Evolutionary conservation across 73 alveolate genomes (phyloP).

Genomic region (Urostyla sp.): DNA sequence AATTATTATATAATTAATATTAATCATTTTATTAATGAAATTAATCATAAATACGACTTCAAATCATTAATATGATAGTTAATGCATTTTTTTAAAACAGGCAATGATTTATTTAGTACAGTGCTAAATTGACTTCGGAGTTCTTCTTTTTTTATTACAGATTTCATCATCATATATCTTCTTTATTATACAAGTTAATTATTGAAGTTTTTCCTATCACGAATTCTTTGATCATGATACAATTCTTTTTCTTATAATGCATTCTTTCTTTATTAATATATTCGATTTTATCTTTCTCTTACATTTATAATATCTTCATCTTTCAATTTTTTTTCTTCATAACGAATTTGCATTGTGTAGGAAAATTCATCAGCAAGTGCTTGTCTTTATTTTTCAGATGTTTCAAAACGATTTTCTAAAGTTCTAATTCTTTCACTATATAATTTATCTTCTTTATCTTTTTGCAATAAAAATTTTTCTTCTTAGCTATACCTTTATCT

Average conservation of each 20-base stretch:
- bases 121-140: neutral
- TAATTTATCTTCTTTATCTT: neutral
- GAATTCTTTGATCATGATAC: neutral
- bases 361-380: neutral
- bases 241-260: neutral
- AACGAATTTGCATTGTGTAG: neutral
- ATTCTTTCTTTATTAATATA: neutral
- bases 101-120: too few species aligned
- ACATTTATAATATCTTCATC: neutral
- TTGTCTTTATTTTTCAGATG: neutral
- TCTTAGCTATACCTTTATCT: too few species aligned
- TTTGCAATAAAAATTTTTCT: neutral
- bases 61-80: neutral
- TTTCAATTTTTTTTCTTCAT: constrained; percentile 15
- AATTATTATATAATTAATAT: too few species aligned
- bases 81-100: too few species aligned
- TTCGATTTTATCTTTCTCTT: constrained; percentile 2
- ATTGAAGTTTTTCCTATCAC: neutral
- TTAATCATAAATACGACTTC: neutral
- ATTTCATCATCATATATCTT: neutral
- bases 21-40: too few species aligned
- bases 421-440: neutral
- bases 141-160: neutral
- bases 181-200: neutral
- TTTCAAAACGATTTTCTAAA: neutral